These are phyloP conservation scores for Fusarium multiceps DNA, from an alignment of 2,329 filamentous ascomycete genomes.

Conservation along the genomic window DNA sequence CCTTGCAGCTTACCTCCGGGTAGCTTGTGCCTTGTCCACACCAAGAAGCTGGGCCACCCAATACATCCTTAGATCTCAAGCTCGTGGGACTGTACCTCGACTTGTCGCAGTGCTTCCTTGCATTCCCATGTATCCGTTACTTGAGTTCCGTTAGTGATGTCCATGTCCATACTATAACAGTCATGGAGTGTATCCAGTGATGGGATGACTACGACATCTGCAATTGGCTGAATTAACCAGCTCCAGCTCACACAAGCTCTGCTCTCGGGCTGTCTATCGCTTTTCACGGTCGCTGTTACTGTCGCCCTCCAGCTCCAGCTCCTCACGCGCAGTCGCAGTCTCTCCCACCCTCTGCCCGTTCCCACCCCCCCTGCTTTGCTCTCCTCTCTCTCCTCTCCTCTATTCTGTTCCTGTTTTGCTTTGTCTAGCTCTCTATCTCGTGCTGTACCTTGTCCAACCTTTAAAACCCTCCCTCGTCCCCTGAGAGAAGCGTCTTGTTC, in stretches of 20 bases:
- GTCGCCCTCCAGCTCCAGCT: conserved; percentile 11
- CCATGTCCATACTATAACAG: conserved; percentile 19
- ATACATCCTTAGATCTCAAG: conserved; percentile 35
- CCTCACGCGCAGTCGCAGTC: conserved; percentile 38
- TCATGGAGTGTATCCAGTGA: conserved; percentile 41
- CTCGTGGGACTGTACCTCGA: conserved; percentile 36
- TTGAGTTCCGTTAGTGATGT: conserved; percentile 34
- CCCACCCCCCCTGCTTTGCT: conserved; percentile 37
- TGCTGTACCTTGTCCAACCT: conserved; percentile 30
- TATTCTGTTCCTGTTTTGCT: conserved; percentile 16
- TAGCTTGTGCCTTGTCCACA: conserved; percentile 37
- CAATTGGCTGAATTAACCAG: conserved; percentile 29
- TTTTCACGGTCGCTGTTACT: conserved; percentile 8
- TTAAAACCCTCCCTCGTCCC: conserved; percentile 31
- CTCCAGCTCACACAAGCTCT: conserved; percentile 33
- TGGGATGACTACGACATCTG: conserved; percentile 29
- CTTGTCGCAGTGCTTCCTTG: conserved; percentile 24
- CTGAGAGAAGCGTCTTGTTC: conserved; percentile 19
- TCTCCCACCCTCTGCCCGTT: conserved; percentile 41
- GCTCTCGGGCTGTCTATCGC: conserved; percentile 28
- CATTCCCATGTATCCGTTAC: conserved; percentile 39
- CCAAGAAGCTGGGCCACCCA: conserved; percentile 34
- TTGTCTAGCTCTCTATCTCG: conserved; percentile 27
- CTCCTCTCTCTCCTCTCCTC: conserved; percentile 33
- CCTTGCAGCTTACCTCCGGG: conserved; percentile 31